Conservation (phyloP, 208 protist genomes). For the Crithidia mellificae region DNA sequence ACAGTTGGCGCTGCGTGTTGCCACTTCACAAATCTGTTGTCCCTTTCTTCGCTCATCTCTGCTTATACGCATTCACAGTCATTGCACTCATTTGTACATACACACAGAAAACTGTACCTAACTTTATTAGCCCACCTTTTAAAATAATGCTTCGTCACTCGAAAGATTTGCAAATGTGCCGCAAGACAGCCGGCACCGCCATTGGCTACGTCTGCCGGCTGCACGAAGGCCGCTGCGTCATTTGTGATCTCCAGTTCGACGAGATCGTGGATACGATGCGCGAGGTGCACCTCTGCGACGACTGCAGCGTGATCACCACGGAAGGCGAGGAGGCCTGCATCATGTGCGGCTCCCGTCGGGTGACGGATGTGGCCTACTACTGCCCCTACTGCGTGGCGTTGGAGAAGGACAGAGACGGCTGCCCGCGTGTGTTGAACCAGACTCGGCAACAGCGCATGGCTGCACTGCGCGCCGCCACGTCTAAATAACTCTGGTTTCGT, state of each 20-base stretch:
- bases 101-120: too few species aligned
- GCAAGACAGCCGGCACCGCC: conserved; percentile 67
- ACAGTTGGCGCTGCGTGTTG: too few species aligned
- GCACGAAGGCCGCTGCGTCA: conserved; percentile 89
- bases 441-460: conserved; percentile 71
- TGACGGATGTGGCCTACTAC: conserved; percentile 87
- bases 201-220: conserved; percentile 83
- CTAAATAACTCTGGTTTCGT: conserved; percentile 22
- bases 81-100: too few species aligned
- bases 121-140: too few species aligned
- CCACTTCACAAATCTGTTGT: too few species aligned
- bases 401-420: conserved; percentile 91
- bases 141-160: conserved; percentile 85
- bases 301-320: conserved; percentile 71
- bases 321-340: conserved; percentile 85
- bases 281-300: conserved; percentile 82
- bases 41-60: too few species aligned
- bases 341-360: conserved; percentile 67
- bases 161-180: conserved; percentile 89
- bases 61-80: too few species aligned
- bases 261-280: conserved; percentile 76
- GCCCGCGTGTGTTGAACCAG: conserved; percentile 82
- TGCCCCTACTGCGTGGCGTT: conserved; percentile 83
- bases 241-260: conserved; percentile 86
- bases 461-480: conserved; percentile 35